phyloP scores from a whole-genome alignment of 805 yeast genomes.

The Debaryomyces maramus region DNA sequence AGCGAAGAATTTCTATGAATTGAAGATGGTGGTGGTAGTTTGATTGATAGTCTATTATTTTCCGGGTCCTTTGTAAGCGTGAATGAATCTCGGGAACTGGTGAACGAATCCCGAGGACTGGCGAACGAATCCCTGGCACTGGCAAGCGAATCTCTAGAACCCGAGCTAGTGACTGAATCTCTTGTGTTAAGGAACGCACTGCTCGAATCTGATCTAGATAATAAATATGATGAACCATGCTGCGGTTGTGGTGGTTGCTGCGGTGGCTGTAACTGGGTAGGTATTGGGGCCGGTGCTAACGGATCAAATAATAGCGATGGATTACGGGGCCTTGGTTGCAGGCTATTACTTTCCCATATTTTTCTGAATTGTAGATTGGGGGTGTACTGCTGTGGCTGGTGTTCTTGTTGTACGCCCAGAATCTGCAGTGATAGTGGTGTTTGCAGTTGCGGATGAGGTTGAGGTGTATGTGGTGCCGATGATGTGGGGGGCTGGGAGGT shows the following conservation, averaged over 20 bases:
- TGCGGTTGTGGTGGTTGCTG: background rate
- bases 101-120: background rate
- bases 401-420: background rate
- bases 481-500: background rate
- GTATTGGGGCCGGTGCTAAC: constrained; percentile 41
- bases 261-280: constrained; percentile 3
- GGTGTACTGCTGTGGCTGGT: constrained; percentile 18
- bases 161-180: background rate
- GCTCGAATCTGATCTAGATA: background rate
- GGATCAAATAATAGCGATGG: constrained; percentile 54
- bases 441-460: background rate
- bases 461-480: constrained; percentile 1
- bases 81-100: constrained; percentile 2
- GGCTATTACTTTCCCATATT: constrained; percentile 29
- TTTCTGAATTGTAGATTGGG: constrained; percentile 35
- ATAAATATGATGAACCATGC: background rate
- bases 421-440: background rate
- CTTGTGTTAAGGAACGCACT: background rate
- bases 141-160: background rate
- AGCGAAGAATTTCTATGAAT: constrained; percentile 14
- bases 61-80: constrained; percentile 6
- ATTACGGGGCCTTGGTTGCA: constrained; percentile 34
- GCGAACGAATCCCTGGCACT: background rate
- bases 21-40: constrained; percentile 23
- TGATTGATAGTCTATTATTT: constrained; percentile 11